Evolutionary conservation across 2,329 filamentous ascomycete genomes (phyloP).

Genomic region (Geosmithia morbida): DNA sequence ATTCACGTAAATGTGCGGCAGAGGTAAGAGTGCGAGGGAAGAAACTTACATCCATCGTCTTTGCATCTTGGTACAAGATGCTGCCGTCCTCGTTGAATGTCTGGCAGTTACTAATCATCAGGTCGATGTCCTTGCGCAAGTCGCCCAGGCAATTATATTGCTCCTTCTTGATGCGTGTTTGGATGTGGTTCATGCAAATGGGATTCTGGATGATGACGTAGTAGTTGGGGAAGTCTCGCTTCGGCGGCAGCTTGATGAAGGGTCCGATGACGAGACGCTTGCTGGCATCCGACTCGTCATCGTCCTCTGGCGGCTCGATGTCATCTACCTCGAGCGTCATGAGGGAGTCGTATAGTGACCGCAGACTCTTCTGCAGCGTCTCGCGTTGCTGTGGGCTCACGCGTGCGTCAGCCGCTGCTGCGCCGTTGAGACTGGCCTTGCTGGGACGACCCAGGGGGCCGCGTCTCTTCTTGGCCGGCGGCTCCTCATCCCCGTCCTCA

Average conservation of each 20-base stretch:
- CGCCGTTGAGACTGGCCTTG: constrained; percentile 23
- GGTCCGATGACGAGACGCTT: constrained; percentile 82
- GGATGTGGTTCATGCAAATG: constrained; percentile 92
- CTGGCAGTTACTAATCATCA: constrained; percentile 81
- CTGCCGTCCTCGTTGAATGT: constrained; percentile 96
- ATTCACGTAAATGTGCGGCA: background rate
- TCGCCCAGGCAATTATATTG: constrained; percentile 75
- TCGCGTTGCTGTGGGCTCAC: constrained; percentile 57
- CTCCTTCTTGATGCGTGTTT: constrained; percentile 89
- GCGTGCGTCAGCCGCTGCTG: constrained; percentile 17
- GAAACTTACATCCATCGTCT: constrained; percentile 69
- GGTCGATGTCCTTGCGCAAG: constrained; percentile 66
- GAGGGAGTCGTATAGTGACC: constrained; percentile 61
- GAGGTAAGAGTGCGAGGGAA: background rate
- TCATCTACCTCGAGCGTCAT: constrained; percentile 77
- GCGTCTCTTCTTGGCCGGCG: constrained; percentile 64
- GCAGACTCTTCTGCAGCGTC: constrained; percentile 66
- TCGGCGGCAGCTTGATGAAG: constrained; percentile 83
- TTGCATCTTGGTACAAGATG: constrained; percentile 81
- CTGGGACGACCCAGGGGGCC: constrained; percentile 59
- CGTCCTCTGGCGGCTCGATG: constrained; percentile 37
- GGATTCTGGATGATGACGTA: constrained; percentile 85
- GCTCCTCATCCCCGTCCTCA: constrained; percentile 61
- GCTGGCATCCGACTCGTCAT: constrained; percentile 41
- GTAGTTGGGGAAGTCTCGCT: constrained; percentile 85